These are phyloP conservation scores for Scheffersomyces titani DNA, from an alignment of 1,139 yeast species.

Conservation along the genomic window DNA sequence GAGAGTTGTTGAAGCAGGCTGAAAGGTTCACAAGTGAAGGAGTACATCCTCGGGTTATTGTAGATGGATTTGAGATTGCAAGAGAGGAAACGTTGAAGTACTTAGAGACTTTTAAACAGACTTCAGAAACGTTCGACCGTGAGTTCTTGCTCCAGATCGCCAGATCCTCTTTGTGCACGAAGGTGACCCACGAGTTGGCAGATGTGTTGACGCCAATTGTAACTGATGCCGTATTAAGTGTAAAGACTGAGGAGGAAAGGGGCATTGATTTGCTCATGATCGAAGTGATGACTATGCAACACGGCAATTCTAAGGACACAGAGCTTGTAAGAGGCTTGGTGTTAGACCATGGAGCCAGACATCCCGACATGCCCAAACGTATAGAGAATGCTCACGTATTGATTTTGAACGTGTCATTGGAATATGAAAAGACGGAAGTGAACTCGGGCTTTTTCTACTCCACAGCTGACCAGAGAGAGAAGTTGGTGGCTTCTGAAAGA, in stretches of 20 bases:
- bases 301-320: conserved; percentile 82
- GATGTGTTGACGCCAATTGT: conserved; percentile 89
- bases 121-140: conserved; percentile 61
- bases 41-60: conserved; percentile 90
- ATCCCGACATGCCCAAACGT: conserved; percentile 97
- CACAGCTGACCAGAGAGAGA: conserved; percentile 93
- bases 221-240: conserved; percentile 91
- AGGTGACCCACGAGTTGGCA: conserved; percentile 73
- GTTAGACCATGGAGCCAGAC: conserved; percentile 97
- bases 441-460: conserved; percentile 96
- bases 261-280: conserved; percentile 92
- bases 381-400: conserved; percentile 82
- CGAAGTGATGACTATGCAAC: conserved; percentile 98
- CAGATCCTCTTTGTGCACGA: conserved; percentile 83
- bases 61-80: conserved; percentile 94
- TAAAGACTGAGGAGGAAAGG: conserved; percentile 51
- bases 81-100: conserved; percentile 71
- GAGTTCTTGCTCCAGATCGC: conserved; percentile 92
- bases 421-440: conserved; percentile 97
- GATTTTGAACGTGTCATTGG: conserved; percentile 90
- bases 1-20: conserved; percentile 92
- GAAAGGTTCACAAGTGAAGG: conserved; percentile 92
- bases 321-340: conserved; percentile 85
- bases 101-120: conserved; percentile 62
- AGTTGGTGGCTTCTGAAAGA: conserved; percentile 91